These are phyloP conservation scores for Glaciozyma antarctica DNA, from an alignment of 768 basidiomycete species.

Conservation along the genomic window DNA sequence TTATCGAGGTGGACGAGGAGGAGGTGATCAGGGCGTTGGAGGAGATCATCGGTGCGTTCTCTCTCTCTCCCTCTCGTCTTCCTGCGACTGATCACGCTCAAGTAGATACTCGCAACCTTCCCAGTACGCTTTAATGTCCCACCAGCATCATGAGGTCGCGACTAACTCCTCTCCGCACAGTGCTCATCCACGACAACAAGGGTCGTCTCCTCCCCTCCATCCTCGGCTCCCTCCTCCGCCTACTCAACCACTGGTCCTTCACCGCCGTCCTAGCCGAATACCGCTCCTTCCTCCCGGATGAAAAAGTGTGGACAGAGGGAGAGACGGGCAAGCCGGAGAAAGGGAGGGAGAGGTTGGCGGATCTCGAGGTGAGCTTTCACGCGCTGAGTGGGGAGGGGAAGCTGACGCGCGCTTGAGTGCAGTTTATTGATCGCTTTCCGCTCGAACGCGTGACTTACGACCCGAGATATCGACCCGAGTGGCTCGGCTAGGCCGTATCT, in stretches of 20 bases:
- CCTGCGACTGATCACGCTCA: too few relatives aligned
- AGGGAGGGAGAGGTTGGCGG: constrained; percentile 21
- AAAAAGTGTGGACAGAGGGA: constrained; percentile 10
- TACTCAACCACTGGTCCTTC: constrained; percentile 21
- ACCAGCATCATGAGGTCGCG: too few relatives aligned
- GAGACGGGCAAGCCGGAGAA: constrained; percentile 14
- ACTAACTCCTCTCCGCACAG: constrained; percentile 4
- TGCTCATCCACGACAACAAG: constrained; percentile 32
- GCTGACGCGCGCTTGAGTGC: neutral
- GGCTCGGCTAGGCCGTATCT: constrained; percentile 17
- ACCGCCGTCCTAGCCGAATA: constrained; percentile 23
- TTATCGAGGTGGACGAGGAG: constrained; percentile 19
- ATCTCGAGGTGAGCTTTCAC: constrained; percentile 14
- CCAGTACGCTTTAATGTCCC: constrained; percentile 4
- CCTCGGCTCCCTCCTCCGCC: constrained; percentile 17
- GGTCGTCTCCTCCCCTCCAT: constrained; percentile 25
- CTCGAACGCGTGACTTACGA: constrained; percentile 16
- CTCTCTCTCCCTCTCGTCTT: neutral
- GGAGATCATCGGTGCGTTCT: constrained; percentile 15
- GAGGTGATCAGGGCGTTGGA: constrained; percentile 14
- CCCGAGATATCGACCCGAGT: constrained; percentile 10
- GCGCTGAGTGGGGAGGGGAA: neutral
- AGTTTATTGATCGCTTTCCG: constrained; percentile 26
- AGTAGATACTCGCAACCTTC: constrained; percentile 24
- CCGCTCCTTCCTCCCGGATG: constrained; percentile 22